Conservation (phyloP, 495 filamentous ascomycete genomes). For the Cercophora samala region DNA sequence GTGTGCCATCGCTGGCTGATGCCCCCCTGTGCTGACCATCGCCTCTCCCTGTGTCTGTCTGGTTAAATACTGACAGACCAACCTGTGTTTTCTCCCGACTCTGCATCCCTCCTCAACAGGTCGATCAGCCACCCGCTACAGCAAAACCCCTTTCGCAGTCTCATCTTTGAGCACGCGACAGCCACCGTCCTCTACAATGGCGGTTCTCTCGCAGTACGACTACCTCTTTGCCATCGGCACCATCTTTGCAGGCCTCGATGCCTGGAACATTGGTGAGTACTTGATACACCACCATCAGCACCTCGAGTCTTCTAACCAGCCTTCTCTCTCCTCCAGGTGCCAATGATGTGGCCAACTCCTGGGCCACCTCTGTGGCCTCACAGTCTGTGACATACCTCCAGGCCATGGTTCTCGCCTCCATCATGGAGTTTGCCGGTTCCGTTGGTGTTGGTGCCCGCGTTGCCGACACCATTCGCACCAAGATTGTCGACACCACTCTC, state of each 20-base stretch:
- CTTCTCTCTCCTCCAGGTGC: constrained; percentile 31
- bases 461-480: constrained; percentile 64
- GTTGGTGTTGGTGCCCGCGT: constrained; percentile 62
- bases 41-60: background rate
- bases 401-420: constrained; percentile 63
- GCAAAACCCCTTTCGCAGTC: constrained; percentile 12
- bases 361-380: constrained; percentile 67
- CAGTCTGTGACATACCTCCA: constrained; percentile 63
- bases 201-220: constrained; percentile 55
- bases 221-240: constrained; percentile 75
- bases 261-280: constrained; percentile 63
- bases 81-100: background rate
- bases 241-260: constrained; percentile 71
- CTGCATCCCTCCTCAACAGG: constrained; percentile 8
- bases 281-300: constrained; percentile 4
- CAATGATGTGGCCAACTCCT: constrained; percentile 77
- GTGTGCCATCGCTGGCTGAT: constrained; percentile 7
- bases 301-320: background rate
- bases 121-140: constrained; percentile 6
- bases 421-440: constrained; percentile 66
- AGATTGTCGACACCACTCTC: constrained; percentile 53
- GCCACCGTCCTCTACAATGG: constrained; percentile 14
- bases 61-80: constrained; percentile 7
- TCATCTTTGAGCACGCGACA: constrained; percentile 14
- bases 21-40: background rate